phyloP scores from a whole-genome alignment of 495 filamentous ascomycete genomes.

The Staphylotrichum longicolle region DNA sequence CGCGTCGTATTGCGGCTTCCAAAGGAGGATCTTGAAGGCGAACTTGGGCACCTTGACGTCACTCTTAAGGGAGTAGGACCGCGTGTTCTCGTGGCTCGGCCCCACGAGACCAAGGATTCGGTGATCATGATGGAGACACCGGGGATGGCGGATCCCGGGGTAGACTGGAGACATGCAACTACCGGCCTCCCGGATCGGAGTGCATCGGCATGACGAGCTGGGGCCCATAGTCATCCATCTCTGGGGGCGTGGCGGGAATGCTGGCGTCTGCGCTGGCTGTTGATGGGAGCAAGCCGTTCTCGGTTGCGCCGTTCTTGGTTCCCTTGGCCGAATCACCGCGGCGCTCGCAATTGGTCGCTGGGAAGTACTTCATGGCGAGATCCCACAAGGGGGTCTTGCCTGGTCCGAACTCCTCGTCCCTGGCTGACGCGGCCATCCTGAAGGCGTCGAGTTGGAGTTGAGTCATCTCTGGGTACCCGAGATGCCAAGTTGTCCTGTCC shows the following conservation, averaged over 20 bases:
- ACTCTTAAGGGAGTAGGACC: slow-evolving; percentile 54
- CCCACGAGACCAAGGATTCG: slow-evolving; percentile 68
- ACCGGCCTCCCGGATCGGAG: slow-evolving; percentile 21
- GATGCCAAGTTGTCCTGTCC: slow-evolving; percentile 50
- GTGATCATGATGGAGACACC: slow-evolving; percentile 62
- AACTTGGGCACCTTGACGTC: slow-evolving; percentile 76
- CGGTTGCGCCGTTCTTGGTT: not conserved
- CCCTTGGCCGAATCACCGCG: slow-evolving; percentile 1
- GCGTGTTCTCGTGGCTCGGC: slow-evolving; percentile 62
- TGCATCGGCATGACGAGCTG: slow-evolving; percentile 22
- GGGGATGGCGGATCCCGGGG: slow-evolving; percentile 45
- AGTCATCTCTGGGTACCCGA: slow-evolving; percentile 55
- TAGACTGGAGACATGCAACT: slow-evolving; percentile 40
- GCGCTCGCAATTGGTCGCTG: slow-evolving; percentile 30
- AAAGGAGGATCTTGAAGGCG: slow-evolving; percentile 75
- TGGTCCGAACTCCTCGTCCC: slow-evolving; percentile 47
- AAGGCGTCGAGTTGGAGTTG: slow-evolving; percentile 49
- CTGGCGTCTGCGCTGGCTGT: slow-evolving; percentile 28
- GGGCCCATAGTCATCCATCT: slow-evolving; percentile 20
- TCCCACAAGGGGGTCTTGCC: slow-evolving; percentile 45
- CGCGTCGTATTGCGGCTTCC: slow-evolving; percentile 60
- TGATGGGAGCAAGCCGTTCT: slow-evolving; percentile 9
- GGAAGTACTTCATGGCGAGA: slow-evolving; percentile 50
- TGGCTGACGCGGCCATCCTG: slow-evolving; percentile 38
- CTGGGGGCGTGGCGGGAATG: slow-evolving; percentile 15